Evolutionary conservation across 202 grass and related monocot genomes (phyloP), one percentile per base, ranked within the genome.

Genomic region (Tripidium arundinaceum): DNA sequence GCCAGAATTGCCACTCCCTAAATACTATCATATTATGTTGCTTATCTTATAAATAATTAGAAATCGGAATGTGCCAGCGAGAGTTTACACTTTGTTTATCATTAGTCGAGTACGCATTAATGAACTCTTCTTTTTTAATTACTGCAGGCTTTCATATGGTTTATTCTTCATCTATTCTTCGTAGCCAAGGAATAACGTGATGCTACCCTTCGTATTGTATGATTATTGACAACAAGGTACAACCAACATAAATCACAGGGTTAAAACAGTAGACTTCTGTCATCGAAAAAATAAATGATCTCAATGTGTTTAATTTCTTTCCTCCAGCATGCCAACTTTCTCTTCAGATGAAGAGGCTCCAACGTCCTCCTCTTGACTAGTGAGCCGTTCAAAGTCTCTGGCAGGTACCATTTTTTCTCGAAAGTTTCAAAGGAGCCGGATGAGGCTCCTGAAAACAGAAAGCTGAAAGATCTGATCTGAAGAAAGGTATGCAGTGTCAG

Each of bases 341-440:
- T 26, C 49, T 54, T 42, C 4, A 7, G 38, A 77, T 42, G 46
- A n/a, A 47, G 24, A 85, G 29, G 2, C 36, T 74, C 54, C 50
- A 19, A 28, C 26, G 50, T 54, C 26, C 31, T 74, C 10, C 43
- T 62, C 73, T 82, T 89, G 87, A 89, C 83, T 54, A 52, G 11
- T 33, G 66, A 16, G n/a, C 31, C 33, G 27, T 74, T 83, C 79
- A 79, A 79, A 86, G 83, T 72, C 78, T 19, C 13, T 0, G 59
- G 22, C 40, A 70, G 31, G 29, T 25, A 46, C 54, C 62, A 68
- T 22, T 69, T 82, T 82, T 86, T 55, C 79, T 86, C 68, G 15
- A 78, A 68, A 83, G 79, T 50, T 86, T 79, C 83, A 64, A 55
- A 79, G 58, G 68, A 52, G 49, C 16, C 49, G 62, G 83, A 47